A percentile compares a stretch with the other conserved stretches of the same genome.
Conservation (phyloP, 495 filamentous ascomycete species). For the Lindgomyces ingoldianus region DNA sequence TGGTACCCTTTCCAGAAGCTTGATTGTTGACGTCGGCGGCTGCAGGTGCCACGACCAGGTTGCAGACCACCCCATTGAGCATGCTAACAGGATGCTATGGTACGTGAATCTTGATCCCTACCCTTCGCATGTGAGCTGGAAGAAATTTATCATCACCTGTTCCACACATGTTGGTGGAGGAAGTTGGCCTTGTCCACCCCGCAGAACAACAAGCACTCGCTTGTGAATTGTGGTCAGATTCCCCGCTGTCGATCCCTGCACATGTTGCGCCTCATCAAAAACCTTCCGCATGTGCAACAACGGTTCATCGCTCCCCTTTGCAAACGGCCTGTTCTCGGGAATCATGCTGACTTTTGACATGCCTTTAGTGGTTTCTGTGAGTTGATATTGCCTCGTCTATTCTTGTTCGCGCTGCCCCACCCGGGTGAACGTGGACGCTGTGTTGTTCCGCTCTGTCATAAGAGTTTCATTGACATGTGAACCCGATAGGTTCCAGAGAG, state of each 20-base stretch:
- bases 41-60: slow-evolving; percentile 72
- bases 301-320: slow-evolving; percentile 33
- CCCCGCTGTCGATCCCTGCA: slow-evolving; percentile 21
- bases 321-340: slow-evolving; percentile 29
- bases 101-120: slow-evolving; percentile 38
- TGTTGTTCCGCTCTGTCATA: not conserved
- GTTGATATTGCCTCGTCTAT: not conserved
- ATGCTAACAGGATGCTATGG: slow-evolving; percentile 89
- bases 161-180: no score
- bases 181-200: slow-evolving; percentile 10
- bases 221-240: slow-evolving; percentile 6
- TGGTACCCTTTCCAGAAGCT: no score
- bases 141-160: not conserved
- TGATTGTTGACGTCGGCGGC: slow-evolving; percentile 7
- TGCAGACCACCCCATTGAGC: slow-evolving; percentile 74
- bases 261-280: slow-evolving; percentile 8
- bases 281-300: slow-evolving; percentile 39
- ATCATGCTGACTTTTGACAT: slow-evolving; percentile 6
- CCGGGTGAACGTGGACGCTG: no score
- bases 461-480: slow-evolving; percentile 19
- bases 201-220: slow-evolving; percentile 13
- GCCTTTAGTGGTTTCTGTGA: slow-evolving; percentile 29
- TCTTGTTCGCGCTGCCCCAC: not conserved
- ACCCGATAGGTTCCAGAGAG: slow-evolving; percentile 60
- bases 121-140: not conserved